Base-by-base conservation (phyloP, 352 stramenopile species). In the Globisporangium paddicum region DNA sequence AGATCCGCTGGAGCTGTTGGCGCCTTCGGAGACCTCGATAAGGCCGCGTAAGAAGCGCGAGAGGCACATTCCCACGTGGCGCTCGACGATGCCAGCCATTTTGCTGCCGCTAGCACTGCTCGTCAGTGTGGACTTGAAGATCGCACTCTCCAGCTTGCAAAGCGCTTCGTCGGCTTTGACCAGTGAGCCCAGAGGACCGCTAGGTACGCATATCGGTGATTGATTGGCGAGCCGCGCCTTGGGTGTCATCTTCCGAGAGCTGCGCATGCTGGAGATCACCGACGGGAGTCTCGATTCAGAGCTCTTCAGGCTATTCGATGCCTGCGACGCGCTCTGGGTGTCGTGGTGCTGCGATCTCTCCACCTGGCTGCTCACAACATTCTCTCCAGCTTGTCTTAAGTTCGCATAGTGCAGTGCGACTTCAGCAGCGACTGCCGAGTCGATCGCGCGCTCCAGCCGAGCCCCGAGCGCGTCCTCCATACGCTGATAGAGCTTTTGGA, bases 401-500 rank as follows among this genome's bases (percentile, higher is more conserved):
- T 21, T 34, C 7, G 6, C 25, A 25, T 25, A 25, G 19, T 55
- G 48, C n/a, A 74, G 42, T 7, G 41, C 52, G 13, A 62, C 51
- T 30, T 74, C 63, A 34, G 62, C 28, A 0, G 11, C 23, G 1
- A 73, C 26, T 5, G 60, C 49, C 6, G 55, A 55, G 26, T 72
- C 63, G 13, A 87, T 65, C 11, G 52, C 55, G 0, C 45, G 55
- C 56, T 77, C 73, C 8, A 86, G 46, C 35, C 66, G 55, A 13
- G 61, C 23, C 3, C 75, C 58, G 18, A 79, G 26, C 11, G 38
- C 55, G 9, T 50, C 30, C 40, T 59, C 64, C 65, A 84, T 70
- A 21, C 55, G 58, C n/a, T 70, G 42, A 1, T 75, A 49, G 5
- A 58, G 53, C 44, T 49, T 35, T 2, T 67, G 60, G 3, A 57